Evolutionary conservation across 1,284 basidiomycete genomes (phyloP), one percentile per base, ranked within the genome.

Genomic region (Amylostereum areolatum): DNA sequence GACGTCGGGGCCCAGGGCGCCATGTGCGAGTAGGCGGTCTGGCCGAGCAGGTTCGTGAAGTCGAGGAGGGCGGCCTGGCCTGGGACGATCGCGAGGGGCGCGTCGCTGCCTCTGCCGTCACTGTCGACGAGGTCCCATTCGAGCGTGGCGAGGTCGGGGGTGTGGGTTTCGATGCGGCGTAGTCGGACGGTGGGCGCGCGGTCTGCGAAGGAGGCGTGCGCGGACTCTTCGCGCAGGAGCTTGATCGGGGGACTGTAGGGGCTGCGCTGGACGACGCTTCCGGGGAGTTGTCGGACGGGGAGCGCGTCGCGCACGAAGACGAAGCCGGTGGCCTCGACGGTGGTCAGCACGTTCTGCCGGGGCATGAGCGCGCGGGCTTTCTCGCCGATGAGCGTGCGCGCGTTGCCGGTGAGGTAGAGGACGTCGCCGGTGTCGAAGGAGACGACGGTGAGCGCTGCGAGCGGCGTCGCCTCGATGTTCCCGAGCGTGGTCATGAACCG

Each of bases 181-280:
- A 70, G 60, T 1, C 66, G 69, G n/a, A 62, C 68, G 0, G 63
- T 57, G 12, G 63, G 52, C 27, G 63, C 57, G 12, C 60, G 49
- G 66, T 68, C 7, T 62, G 55, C 2, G 57, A 57, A 6, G 57
- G 48, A 8, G 43, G 47, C 4, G 52, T 50, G 25, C 28, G 49
- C 35, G 4, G 55, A 50, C 57, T 83, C 81, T 54, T 80, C 79
- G 0, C 71, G 69, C 0, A 85, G 72, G 29, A 69, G 66, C 29
- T 70, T 70, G 32, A 83, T 59, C 0, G 80, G 80, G 1, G 83
- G 83, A 54, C 77, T 80, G 60, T 84, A 83, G 2, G 80, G 72
- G 41, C 78, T 82, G 1, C 61, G 64, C 43, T 68, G 57, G 1
- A 66, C 59, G 3, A 48, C 35, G 5, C 68, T 70, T 3, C 65